Percentiles rank a stretch among this genome's conserved stretches.
Evolutionary conservation across 345 rosid species (phyloP).

Genomic region (Geranium brycei): DNA sequence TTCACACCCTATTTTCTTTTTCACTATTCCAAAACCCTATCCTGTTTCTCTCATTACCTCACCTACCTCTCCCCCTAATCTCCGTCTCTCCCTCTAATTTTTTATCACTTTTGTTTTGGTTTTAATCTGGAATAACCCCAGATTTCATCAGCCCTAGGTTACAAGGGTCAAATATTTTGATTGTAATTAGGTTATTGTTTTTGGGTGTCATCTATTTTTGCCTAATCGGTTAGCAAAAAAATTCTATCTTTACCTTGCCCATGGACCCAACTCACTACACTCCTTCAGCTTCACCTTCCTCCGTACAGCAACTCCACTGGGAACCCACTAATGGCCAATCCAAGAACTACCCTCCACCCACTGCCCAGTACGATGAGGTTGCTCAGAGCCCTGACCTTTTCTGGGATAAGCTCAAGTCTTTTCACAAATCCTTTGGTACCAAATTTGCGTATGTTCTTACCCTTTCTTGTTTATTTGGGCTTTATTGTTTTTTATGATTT

Average conservation of each 20-base stretch:
- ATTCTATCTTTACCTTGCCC: not conserved
- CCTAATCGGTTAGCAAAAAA: not conserved
- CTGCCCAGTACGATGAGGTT: slow-evolving; percentile 47
- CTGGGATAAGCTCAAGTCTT: slow-evolving; percentile 55
- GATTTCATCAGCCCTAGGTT: too few relatives aligned
- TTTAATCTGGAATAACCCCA: too few relatives aligned
- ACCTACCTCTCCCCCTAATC: too few relatives aligned
- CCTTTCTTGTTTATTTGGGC: not conserved
- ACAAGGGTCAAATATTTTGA: too few relatives aligned
- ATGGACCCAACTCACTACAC: not conserved
- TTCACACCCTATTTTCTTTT: too few relatives aligned
- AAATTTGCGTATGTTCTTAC: slow-evolving; percentile 40
- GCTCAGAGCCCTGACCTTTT: slow-evolving; percentile 51
- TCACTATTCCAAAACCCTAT: too few relatives aligned
- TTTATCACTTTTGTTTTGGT: too few relatives aligned
- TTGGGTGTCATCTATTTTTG: not conserved
- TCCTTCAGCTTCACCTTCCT: not conserved
- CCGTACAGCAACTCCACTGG: slow-evolving; percentile 6
- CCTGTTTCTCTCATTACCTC: too few relatives aligned
- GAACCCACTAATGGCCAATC: slow-evolving; percentile 25
- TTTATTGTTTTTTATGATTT: not conserved
- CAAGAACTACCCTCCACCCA: slow-evolving; percentile 29
- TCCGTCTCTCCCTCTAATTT: too few relatives aligned
- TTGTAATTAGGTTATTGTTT: not conserved
- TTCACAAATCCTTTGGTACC: slow-evolving; percentile 31